phyloP scores from a whole-genome alignment of 116 monocot species.

The Iris pallida region DNA sequence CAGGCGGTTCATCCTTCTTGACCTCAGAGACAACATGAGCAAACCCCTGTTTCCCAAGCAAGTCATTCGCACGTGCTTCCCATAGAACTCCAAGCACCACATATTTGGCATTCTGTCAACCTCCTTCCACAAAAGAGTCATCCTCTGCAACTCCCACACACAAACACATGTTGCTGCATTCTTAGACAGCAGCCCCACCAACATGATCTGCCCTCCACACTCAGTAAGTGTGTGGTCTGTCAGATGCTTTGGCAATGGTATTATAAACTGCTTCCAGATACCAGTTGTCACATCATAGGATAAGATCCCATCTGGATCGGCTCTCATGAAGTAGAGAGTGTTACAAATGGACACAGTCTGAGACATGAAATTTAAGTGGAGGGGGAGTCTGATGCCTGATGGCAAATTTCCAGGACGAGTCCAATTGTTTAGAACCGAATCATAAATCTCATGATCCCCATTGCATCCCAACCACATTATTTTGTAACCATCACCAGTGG shows the following conservation, averaged over 20 bases:
- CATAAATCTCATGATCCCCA: constrained; percentile 70
- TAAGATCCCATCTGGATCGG: constrained; percentile 73
- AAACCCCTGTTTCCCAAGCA: constrained; percentile 76
- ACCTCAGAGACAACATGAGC: constrained; percentile 77
- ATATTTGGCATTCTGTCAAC: constrained; percentile 99
- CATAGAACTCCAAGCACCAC: constrained; percentile 90
- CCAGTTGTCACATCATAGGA: constrained; percentile 54
- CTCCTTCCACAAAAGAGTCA: constrained; percentile 99
- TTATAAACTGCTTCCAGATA: constrained; percentile 62
- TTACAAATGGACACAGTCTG: constrained; percentile 50
- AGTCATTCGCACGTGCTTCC: constrained; percentile 72
- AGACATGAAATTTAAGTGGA: constrained; percentile 64
- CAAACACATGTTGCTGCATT: constrained; percentile 81
- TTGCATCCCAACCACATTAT: constrained; percentile 61
- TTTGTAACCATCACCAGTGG: constrained; percentile 46
- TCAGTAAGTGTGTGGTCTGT: constrained; percentile 56
- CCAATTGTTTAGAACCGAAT: constrained; percentile 53
- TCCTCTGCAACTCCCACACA: constrained; percentile 95
- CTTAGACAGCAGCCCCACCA: constrained; percentile 75
- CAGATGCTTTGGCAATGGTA: constrained; percentile 54
- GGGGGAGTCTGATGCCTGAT: constrained; percentile 48
- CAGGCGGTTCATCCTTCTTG: constrained; percentile 49
- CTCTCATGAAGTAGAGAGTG: constrained; percentile 67
- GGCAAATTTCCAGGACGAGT: constrained; percentile 39
- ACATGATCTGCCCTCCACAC: constrained; percentile 53